Percentiles rank a stretch among this genome's conserved stretches.
Conservation (phyloP, 2,329 filamentous ascomycete species). For the Trichoderma pleuroti region DNA sequence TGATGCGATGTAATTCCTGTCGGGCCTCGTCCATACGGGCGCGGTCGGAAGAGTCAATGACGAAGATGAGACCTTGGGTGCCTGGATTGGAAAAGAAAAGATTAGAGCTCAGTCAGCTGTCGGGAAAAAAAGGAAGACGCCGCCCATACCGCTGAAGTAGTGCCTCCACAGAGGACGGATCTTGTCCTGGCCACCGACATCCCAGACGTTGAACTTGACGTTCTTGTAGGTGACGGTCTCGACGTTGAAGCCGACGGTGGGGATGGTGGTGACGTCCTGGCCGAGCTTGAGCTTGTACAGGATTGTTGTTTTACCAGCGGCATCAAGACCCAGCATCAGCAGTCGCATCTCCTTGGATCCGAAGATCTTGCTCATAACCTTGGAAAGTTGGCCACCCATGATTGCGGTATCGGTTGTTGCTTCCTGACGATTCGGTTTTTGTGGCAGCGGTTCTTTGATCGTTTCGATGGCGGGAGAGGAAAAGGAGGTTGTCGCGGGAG, state of each 20-base stretch:
- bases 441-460: not conserved
- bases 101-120: not conserved
- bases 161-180: conserved; percentile 96
- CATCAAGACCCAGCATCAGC: conserved; percentile 95
- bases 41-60: conserved; percentile 92
- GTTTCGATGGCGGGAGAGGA: not conserved
- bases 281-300: conserved; percentile 98
- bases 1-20: conserved; percentile 92
- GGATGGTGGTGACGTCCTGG: conserved; percentile 97
- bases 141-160: conserved; percentile 74
- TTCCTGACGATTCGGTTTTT: not conserved
- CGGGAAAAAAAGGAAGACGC: not conserved
- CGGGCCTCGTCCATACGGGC: conserved; percentile 88
- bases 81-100: conserved; percentile 47
- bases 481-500: conserved; percentile 5
- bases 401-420: conserved; percentile 34
- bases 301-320: conserved; percentile 98
- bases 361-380: conserved; percentile 98
- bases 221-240: conserved; percentile 99
- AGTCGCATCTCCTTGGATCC: conserved; percentile 99
- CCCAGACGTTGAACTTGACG: conserved; percentile 99
- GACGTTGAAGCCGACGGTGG: conserved; percentile 98
- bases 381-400: conserved; percentile 92
- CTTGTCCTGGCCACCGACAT: conserved; percentile 98
- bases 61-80: conserved; percentile 97